These are phyloP conservation scores for Zalaria obscura DNA, from an alignment of 2,329 filamentous ascomycete genomes.

Conservation along the genomic window DNA sequence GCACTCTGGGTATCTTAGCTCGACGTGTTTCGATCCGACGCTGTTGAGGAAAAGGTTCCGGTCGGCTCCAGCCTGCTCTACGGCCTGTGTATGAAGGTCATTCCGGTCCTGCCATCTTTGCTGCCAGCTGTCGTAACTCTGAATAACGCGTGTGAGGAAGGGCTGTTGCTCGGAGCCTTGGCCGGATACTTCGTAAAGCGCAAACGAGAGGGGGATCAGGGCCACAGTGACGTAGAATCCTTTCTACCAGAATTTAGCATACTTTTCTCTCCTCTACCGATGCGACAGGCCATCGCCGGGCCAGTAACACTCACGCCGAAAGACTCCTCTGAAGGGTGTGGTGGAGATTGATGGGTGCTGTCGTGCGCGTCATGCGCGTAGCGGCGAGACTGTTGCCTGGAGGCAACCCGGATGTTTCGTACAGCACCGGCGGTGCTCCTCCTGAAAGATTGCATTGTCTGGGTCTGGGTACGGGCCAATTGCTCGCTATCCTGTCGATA, in stretches of 20 bases:
- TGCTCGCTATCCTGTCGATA: too few relatives aligned
- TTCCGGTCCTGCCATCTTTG: constrained; percentile 42
- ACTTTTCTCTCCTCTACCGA: not conserved
- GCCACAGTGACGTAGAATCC: constrained; percentile 34
- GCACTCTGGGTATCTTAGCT: constrained; percentile 51
- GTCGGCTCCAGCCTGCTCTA: constrained; percentile 50
- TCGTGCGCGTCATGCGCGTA: constrained; percentile 20
- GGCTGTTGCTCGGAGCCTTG: constrained; percentile 24
- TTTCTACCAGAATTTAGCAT: constrained; percentile 17
- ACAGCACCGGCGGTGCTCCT: constrained; percentile 27
- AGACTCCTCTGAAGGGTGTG: constrained; percentile 29
- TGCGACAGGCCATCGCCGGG: constrained; percentile 12
- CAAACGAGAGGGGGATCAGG: constrained; percentile 28
- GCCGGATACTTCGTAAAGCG: constrained; percentile 31
- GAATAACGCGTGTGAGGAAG: constrained; percentile 38
- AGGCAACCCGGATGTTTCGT: constrained; percentile 19
- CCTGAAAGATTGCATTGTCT: constrained; percentile 30
- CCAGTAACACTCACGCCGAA: constrained; percentile 32
- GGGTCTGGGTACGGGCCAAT: too few relatives aligned
- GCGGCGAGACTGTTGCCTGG: constrained; percentile 26
- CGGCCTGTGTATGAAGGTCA: constrained; percentile 42
- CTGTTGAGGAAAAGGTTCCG: constrained; percentile 41
- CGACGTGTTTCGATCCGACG: constrained; percentile 29
- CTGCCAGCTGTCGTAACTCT: constrained; percentile 39
- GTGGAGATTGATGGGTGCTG: constrained; percentile 21